A percentile compares a stretch with the other conserved stretches of the same genome.
Conservation (phyloP, 768 basidiomycete genomes). For the Lentinula raphanica region DNA sequence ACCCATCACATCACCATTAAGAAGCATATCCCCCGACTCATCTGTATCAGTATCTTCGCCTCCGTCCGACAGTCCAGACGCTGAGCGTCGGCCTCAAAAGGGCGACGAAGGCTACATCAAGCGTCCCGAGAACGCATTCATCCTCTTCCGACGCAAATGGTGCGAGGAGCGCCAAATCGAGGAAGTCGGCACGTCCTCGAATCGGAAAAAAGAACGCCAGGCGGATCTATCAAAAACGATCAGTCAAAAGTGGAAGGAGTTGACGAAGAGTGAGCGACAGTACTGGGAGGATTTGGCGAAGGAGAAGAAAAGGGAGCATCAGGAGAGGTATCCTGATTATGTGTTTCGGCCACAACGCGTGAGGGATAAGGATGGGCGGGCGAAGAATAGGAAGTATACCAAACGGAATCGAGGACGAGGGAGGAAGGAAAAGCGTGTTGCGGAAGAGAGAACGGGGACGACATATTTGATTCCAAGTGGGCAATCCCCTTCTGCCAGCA, state of each 20-base stretch:
- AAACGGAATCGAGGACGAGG: constrained; percentile 24
- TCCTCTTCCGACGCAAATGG: constrained; percentile 75
- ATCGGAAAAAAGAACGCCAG: constrained; percentile 71
- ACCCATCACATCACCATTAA: constrained; percentile 27
- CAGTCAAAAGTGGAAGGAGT: constrained; percentile 72
- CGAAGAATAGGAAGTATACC: constrained; percentile 29
- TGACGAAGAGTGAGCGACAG: constrained; percentile 58
- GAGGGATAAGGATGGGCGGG: constrained; percentile 50
- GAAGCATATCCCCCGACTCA: constrained; percentile 39
- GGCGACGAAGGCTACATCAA: constrained; percentile 83
- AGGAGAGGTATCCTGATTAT: constrained; percentile 68
- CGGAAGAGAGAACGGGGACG: constrained; percentile 24
- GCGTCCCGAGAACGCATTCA: constrained; percentile 81
- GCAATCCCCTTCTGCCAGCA: constrained; percentile 57
- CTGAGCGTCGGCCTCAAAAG: constrained; percentile 57
- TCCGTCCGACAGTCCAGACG: constrained; percentile 32
- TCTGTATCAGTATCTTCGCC: constrained; percentile 31
- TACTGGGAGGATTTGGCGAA: constrained; percentile 75
- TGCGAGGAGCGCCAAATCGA: constrained; percentile 60
- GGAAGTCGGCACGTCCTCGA: constrained; percentile 43
- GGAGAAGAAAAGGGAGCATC: constrained; percentile 76
- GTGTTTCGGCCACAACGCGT: constrained; percentile 71
- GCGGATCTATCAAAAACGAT: constrained; percentile 80
- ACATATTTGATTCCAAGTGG: constrained; percentile 24
- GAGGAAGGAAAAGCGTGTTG: constrained; percentile 17